Evolutionary conservation across 352 stramenopile species (phyloP).

Genomic region (Pythium brachiatum): DNA sequence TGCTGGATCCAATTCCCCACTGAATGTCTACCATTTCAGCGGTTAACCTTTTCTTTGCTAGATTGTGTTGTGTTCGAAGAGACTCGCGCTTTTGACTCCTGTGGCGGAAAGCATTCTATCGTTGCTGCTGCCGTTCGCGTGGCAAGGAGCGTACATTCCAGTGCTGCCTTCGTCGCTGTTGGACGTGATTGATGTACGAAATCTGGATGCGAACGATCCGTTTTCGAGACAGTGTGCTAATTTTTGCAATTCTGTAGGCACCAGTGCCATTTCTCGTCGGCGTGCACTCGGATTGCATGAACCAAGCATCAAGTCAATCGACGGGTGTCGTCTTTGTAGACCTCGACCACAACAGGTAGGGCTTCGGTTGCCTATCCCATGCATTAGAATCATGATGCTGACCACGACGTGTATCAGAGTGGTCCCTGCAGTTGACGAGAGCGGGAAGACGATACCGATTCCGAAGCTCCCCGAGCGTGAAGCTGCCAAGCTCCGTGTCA

Average conservation of each 20-base stretch:
- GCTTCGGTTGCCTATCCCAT: neutral
- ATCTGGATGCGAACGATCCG: neutral
- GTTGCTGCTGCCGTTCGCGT: conserved; percentile 93
- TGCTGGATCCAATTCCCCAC: neutral
- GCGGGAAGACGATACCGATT: conserved; percentile 47
- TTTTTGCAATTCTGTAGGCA: conserved; percentile 35
- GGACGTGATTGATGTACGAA: conserved; percentile 91
- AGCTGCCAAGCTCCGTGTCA: conserved; percentile 53
- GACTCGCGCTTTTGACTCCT: conserved; percentile 88
- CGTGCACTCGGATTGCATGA: conserved; percentile 81
- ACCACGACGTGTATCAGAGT: conserved; percentile 33
- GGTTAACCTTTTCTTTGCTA: conserved; percentile 16
- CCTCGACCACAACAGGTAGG: conserved; percentile 89
- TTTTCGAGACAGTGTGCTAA: neutral
- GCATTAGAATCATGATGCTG: neutral
- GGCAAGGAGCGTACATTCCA: conserved; percentile 94
- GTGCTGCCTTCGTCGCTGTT: conserved; percentile 90
- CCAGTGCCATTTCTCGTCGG: conserved; percentile 95
- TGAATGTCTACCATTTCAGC: neutral
- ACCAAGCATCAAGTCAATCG: conserved; percentile 53
- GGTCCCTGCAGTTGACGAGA: conserved; percentile 72
- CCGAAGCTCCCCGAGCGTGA: conserved; percentile 78
- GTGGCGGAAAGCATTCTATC: conserved; percentile 89
- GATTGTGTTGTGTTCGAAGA: conserved; percentile 91
- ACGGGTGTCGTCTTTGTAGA: conserved; percentile 93